These are phyloP conservation scores for Priceomyces castillae DNA, from an alignment of 805 yeast genomes.

Conservation along the genomic window DNA sequence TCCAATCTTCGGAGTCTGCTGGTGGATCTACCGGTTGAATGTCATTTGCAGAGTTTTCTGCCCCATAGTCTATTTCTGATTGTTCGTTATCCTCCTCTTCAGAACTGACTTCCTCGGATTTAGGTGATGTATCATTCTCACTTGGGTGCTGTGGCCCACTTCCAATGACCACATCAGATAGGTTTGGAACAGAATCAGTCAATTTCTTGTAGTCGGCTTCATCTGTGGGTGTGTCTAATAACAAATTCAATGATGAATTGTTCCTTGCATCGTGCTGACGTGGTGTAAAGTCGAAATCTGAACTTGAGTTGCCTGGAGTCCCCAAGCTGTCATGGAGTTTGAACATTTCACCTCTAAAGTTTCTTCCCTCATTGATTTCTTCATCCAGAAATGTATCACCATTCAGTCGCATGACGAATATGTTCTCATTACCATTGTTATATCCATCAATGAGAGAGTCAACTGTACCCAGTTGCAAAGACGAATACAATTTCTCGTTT, in stretches of 20 bases:
- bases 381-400: not conserved
- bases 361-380: slow-evolving; percentile 10
- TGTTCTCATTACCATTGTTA: not conserved
- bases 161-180: not conserved
- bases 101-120: not conserved
- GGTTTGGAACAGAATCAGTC: slow-evolving; percentile 11
- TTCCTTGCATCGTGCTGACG: slow-evolving; percentile 20
- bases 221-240: slow-evolving; percentile 28
- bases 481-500: slow-evolving; percentile 3
- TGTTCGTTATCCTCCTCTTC: not conserved
- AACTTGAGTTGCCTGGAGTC: slow-evolving; percentile 14
- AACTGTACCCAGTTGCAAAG: not conserved
- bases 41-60: not conserved
- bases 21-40: not conserved
- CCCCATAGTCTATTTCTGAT: not conserved
- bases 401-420: not conserved
- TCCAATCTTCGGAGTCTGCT: slow-evolving; percentile 26
- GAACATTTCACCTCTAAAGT: not conserved
- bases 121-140: not conserved
- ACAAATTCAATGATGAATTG: slow-evolving; percentile 36
- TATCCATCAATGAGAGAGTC: not conserved
- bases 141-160: not conserved
- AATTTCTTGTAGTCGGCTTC: slow-evolving; percentile 20
- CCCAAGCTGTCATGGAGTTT: not conserved
- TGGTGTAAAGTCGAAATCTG: slow-evolving; percentile 32